These are phyloP conservation scores for Alternaria sp. DNA, from an alignment of 2,329 filamentous ascomycete genomes.

Conservation along the genomic window DNA sequence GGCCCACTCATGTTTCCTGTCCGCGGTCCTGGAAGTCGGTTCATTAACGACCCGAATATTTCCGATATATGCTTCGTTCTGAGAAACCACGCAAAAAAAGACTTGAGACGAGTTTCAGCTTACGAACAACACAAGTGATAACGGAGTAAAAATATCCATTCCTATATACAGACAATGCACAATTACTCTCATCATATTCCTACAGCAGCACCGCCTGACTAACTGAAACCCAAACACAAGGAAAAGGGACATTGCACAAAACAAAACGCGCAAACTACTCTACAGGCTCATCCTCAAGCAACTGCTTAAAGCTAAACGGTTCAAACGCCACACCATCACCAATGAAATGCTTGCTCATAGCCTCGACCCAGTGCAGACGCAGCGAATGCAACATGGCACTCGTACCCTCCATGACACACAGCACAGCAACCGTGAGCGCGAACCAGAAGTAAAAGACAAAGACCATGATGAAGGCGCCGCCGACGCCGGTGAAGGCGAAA, in stretches of 20 bases:
- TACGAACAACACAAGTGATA: neutral
- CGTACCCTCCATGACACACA: slow-evolving; percentile 95
- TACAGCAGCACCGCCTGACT: slow-evolving; percentile 7
- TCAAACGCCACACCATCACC: slow-evolving; percentile 85
- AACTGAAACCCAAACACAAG: neutral
- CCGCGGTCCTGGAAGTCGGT: neutral
- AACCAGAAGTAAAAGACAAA: slow-evolving; percentile 90
- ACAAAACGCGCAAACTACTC: slow-evolving; percentile 30
- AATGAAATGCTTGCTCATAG: slow-evolving; percentile 96
- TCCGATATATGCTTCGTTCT: neutral
- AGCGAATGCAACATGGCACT: slow-evolving; percentile 94
- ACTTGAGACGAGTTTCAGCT: neutral
- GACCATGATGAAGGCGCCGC: slow-evolving; percentile 81
- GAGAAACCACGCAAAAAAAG: no score
- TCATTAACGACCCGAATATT: neutral
- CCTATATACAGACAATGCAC: slow-evolving; percentile 17
- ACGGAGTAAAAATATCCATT: slow-evolving; percentile 18
- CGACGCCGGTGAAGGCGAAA: slow-evolving; percentile 68
- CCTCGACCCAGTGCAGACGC: slow-evolving; percentile 94
- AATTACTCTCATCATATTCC: slow-evolving; percentile 16
- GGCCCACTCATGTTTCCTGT: neutral
- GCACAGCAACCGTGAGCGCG: slow-evolving; percentile 75
- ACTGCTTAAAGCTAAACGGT: slow-evolving; percentile 84
- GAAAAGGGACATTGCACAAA: neutral
- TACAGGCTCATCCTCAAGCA: slow-evolving; percentile 78